A percentile compares a stretch with the other conserved stretches of the same genome.
These are phyloP conservation scores for Suillus subluteus DNA, from an alignment of 768 basidiomycete species.

Conservation along the genomic window DNA sequence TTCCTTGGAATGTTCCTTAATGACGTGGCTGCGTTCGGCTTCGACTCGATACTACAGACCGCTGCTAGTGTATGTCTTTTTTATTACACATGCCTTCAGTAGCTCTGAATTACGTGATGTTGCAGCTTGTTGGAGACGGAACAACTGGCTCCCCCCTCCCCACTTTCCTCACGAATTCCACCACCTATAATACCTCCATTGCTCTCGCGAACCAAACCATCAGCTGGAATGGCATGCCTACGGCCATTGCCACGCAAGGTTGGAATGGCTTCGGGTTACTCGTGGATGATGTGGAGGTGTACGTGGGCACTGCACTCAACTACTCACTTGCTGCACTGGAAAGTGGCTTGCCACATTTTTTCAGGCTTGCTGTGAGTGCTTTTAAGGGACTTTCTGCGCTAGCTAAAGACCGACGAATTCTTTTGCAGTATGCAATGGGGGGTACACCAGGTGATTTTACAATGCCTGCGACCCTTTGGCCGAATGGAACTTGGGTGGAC, in stretches of 20 bases:
- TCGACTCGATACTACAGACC: conserved; percentile 81
- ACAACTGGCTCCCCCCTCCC: conserved; percentile 71
- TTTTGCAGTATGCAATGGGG: conserved; percentile 48
- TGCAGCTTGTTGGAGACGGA: conserved; percentile 74
- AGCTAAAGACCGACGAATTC: conserved; percentile 12
- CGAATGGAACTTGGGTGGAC: conserved; percentile 83
- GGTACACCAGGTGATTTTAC: conserved; percentile 74
- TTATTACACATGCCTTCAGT: conserved; percentile 1
- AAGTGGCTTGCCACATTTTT: conserved; percentile 68
- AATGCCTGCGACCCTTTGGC: conserved; percentile 72
- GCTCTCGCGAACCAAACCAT: conserved; percentile 59
- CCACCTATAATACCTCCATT: conserved; percentile 59
- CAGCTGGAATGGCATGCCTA: conserved; percentile 55
- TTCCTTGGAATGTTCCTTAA: conserved; percentile 83
- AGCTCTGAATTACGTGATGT: conserved; percentile 8
- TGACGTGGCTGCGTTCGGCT: conserved; percentile 78
- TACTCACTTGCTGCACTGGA: conserved; percentile 70
- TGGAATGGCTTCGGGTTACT: conserved; percentile 83
- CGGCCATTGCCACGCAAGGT: conserved; percentile 30
- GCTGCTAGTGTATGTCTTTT: conserved; percentile 56
- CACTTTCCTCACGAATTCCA: conserved; percentile 74
- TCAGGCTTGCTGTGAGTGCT: conserved; percentile 71
- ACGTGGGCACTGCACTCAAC: conserved; percentile 69
- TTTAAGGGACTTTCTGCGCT: neutral
- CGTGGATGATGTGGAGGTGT: conserved; percentile 86